A percentile compares a stretch with the other conserved stretches of the same genome.
Conservation (phyloP, 2,329 filamentous ascomycete genomes). For the Cladobotryum protrusum region DNA sequence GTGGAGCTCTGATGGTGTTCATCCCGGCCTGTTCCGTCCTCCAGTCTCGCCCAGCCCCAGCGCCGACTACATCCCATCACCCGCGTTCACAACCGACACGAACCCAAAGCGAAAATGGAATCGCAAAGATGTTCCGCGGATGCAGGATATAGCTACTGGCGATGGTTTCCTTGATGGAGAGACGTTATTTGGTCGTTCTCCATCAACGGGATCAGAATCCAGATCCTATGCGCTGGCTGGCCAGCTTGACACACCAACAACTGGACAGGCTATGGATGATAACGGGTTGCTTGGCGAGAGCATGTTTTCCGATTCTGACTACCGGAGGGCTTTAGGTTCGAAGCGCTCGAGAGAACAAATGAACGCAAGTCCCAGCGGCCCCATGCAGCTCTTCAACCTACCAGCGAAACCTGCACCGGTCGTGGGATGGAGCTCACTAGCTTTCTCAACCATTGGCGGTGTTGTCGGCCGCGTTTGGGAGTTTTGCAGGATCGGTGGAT, state of each 20-base stretch:
- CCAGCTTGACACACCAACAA: constrained; percentile 45
- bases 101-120: constrained; percentile 42
- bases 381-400: constrained; percentile 28
- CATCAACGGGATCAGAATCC: constrained; percentile 12
- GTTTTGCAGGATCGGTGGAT: constrained; percentile 68
- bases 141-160: background rate
- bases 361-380: constrained; percentile 26
- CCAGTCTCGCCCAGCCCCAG: constrained; percentile 37
- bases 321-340: constrained; percentile 46
- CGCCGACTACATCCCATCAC: constrained; percentile 32
- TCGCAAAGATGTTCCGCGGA: constrained; percentile 19
- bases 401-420: constrained; percentile 22
- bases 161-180: constrained; percentile 9
- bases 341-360: constrained; percentile 34
- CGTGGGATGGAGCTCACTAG: constrained; percentile 50
- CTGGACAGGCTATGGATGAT: constrained; percentile 16
- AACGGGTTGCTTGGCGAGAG: constrained; percentile 43
- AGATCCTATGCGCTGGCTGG: constrained; percentile 45
- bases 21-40: constrained; percentile 42
- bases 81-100: constrained; percentile 19
- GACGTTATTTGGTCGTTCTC: constrained; percentile 18
- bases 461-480: constrained; percentile 76
- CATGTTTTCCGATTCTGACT: constrained; percentile 51
- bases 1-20: constrained; percentile 31
- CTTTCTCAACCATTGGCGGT: constrained; percentile 57